Base-by-base conservation (phyloP, 768 basidiomycete species). In the Tephrocybe sp. region DNA sequence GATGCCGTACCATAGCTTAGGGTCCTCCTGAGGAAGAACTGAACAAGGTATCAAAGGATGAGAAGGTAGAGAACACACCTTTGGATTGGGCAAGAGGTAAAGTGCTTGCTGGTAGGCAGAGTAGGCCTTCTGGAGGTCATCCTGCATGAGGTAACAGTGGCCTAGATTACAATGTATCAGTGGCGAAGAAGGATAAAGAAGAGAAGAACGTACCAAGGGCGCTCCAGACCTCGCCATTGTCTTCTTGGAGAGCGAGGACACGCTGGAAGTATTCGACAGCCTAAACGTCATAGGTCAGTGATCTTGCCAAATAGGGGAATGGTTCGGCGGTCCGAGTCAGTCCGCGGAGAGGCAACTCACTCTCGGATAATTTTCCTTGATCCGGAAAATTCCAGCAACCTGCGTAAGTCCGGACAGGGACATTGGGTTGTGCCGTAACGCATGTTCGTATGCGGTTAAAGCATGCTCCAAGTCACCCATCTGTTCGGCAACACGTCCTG, bases 1-100 rank as follows among this genome's bases (percentile, higher is more conserved):
- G 65, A 99, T 98, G 30, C 97, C 97, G 66, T 98, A 99, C 97
- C 97, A 99, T 8, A 99, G 78, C 65, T 98, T 98, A 3, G 96
- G 95, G 68, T 99, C 97, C 81, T 98, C 86, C 79, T 85, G 61
- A 25, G 53, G 25, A 44, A 49, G 39, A 44, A 44, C 51, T 50
- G 53, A 28, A 55, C 49, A 46, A 43, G 30, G 21, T n/a, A 34
- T 47, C 50, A 45, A 51, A 37, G 51, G 45, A 52, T 54, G 47
- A 42, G 40, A 36, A 50, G 60, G 32, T 37, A n/a, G 18, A 37
- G 48, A 20, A 62, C 68, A 24, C 60, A 90, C 92, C 78, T 97
- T 97, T 14, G 96, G 96, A 61, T 96, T 95, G 2, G 93, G 93
- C 32, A 99, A 83, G 56, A 95, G 80, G 68, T 96, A 98, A 20